These are phyloP conservation scores for Ophiostoma quercus DNA, from an alignment of 2,329 filamentous ascomycete species.

Conservation along the genomic window DNA sequence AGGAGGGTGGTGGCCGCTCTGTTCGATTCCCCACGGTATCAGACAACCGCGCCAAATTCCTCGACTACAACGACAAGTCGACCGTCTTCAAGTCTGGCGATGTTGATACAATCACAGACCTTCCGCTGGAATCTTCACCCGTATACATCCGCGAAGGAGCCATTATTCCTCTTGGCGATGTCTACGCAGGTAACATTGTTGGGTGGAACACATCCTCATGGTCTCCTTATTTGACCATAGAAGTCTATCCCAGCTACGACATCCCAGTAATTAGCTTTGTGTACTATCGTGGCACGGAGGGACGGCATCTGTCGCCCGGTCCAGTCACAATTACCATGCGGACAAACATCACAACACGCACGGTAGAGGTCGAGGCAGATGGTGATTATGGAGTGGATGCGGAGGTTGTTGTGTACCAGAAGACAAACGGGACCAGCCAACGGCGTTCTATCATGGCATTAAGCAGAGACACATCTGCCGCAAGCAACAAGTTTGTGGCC, in stretches of 20 bases:
- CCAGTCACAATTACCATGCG: background rate
- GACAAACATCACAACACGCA: background rate
- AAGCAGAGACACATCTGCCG: background rate
- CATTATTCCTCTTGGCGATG: background rate
- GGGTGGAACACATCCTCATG: slow-evolving; percentile 30
- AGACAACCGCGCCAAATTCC: slow-evolving; percentile 29
- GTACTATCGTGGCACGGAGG: background rate
- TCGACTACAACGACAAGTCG: slow-evolving; percentile 35
- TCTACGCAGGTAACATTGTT: slow-evolving; percentile 31
- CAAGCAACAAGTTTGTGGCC: background rate
- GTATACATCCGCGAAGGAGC: background rate
- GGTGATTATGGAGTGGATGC: background rate
- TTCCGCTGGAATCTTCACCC: background rate
- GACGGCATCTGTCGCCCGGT: background rate
- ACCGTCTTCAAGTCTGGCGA: slow-evolving; percentile 27
- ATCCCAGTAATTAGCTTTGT: slow-evolving; percentile 22
- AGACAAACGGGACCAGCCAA: background rate
- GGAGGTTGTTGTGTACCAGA: background rate
- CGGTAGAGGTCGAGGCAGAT: background rate
- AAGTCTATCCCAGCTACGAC: slow-evolving; percentile 33
- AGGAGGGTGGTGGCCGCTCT: background rate
- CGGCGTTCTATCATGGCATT: background rate
- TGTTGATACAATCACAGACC: background rate
- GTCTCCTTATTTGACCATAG: slow-evolving; percentile 32
- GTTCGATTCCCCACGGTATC: slow-evolving; percentile 33